Evolutionary conservation across 2,329 filamentous ascomycete genomes (phyloP), one percentile per base, ranked within the genome.

Genomic region (Hypoxylon sp.): DNA sequence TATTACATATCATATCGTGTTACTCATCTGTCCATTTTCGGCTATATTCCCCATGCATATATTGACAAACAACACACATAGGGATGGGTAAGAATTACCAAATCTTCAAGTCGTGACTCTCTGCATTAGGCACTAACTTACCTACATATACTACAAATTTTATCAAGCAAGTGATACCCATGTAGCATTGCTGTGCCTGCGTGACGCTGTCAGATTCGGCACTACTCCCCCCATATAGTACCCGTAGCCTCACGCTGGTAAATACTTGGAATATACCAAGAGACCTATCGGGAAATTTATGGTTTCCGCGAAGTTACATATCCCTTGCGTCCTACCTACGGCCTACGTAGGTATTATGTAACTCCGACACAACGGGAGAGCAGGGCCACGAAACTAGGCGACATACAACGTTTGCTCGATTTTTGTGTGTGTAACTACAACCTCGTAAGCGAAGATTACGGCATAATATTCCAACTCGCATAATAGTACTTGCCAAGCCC

Each of bases 81-180:
- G 51, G 51, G 57, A 57, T 51, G 37, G 31, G 55, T 61, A 52
- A 54, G 63, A 52, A 61, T 61, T n/a, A 60, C 22, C 55, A 8
- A 31, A 31, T 65, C 39, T 63, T 39, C 14, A 29, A 52, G 5
- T n/a, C 3, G 17, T 3, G 17, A 46, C 42, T 42, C 17, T 47
- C 47, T 26, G 37, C 54, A 54, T 64, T 59, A 31, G 47, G 14
- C 46, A 39, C 24, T 29, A 46, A 46, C 22, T 22, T 13, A 46
- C 19, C 10, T 42, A 51, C 52, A 31, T 42, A 39, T 29, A 44
- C 11, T 29, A 14, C 51, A 42, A 35, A 53, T 48, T 58, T 17
- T 10, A 37, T 44, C 58, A 29, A 50, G 46, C 35, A 55, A 17
- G 65, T 63, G 63, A 67, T 63, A 63, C 26, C 39, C 42, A 37